These are phyloP conservation scores for Trypanosoma platydactyli DNA, from an alignment of 208 protist genomes.

Conservation along the genomic window DNA sequence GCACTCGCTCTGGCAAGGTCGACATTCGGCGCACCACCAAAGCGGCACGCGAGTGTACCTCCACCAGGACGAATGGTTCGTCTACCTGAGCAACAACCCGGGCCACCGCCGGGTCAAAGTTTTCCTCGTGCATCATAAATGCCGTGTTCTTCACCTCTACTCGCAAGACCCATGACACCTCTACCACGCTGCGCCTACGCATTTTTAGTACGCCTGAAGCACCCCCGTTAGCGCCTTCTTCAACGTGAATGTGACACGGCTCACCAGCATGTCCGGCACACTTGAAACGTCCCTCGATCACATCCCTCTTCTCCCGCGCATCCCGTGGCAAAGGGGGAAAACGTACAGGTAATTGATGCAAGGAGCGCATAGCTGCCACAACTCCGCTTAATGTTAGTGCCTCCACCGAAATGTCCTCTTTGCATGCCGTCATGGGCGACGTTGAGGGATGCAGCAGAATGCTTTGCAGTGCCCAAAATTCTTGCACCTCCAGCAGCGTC, in stretches of 20 bases:
- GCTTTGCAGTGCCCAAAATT: constrained; percentile 78
- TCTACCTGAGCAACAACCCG: constrained; percentile 21
- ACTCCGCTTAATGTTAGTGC: constrained; percentile 48
- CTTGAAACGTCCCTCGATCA: constrained; percentile 17
- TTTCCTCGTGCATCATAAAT: constrained; percentile 30
- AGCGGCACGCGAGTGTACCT: constrained; percentile 51
- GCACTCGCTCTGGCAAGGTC: constrained; percentile 38
- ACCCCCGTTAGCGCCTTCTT: constrained; percentile 9
- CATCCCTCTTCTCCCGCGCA: neutral
- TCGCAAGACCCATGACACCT: constrained; percentile 50
- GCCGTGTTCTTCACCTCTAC: constrained; percentile 34
- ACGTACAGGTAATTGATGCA: constrained; percentile 1
- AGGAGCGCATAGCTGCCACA: constrained; percentile 45
- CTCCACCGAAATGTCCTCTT: constrained; percentile 36
- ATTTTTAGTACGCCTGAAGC: constrained; percentile 41
- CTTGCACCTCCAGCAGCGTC: constrained; percentile 54
- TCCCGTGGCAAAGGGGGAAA: constrained; percentile 1
- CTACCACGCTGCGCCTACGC: constrained; percentile 49
- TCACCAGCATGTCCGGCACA: constrained; percentile 15
- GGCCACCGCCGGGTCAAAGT: constrained; percentile 52
- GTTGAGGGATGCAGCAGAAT: constrained; percentile 36
- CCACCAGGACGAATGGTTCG: constrained; percentile 28
- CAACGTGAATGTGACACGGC: constrained; percentile 1
- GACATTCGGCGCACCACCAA: constrained; percentile 68
- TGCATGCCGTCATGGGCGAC: constrained; percentile 56